Evolutionary conservation across 2,329 filamentous ascomycete species (phyloP).

Genomic region (Lasiodiplodia sp.): DNA sequence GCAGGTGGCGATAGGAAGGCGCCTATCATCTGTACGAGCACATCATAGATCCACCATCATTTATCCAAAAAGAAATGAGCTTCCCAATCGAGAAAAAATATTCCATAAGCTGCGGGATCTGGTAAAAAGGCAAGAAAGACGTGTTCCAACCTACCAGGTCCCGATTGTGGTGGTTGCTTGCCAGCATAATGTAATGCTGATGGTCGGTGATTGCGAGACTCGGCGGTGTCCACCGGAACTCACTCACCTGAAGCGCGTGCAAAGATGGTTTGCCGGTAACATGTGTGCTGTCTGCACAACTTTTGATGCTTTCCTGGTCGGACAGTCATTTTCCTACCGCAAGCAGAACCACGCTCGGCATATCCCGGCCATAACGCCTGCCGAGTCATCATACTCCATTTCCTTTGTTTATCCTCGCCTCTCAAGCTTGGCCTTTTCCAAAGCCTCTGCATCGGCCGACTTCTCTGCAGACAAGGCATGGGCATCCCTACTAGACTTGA

Average conservation of each 20-base stretch:
- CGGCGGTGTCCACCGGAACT: neutral
- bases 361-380: neutral
- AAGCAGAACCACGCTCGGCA: neutral
- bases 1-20: neutral
- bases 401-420: neutral
- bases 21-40: too few relatives aligned
- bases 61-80: neutral
- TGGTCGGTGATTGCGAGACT: neutral
- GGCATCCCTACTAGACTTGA: neutral
- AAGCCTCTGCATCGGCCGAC: slow-evolving; percentile 13
- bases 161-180: neutral
- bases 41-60: neutral
- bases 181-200: neutral
- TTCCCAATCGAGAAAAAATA: neutral
- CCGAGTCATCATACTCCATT: neutral
- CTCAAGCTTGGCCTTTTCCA: slow-evolving; percentile 12
- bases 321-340: neutral
- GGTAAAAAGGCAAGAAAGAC: slow-evolving; percentile 4
- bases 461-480: neutral
- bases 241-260: neutral
- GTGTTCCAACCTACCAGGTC: slow-evolving; percentile 15
- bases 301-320: neutral
- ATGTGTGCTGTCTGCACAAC: neutral
- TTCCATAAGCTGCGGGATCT: slow-evolving; percentile 10
- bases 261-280: neutral